A percentile compares a stretch with the other conserved stretches of the same genome.
phyloP scores from a whole-genome alignment of 2,329 filamentous ascomycete genomes.

The Lecanicillium sp. region DNA sequence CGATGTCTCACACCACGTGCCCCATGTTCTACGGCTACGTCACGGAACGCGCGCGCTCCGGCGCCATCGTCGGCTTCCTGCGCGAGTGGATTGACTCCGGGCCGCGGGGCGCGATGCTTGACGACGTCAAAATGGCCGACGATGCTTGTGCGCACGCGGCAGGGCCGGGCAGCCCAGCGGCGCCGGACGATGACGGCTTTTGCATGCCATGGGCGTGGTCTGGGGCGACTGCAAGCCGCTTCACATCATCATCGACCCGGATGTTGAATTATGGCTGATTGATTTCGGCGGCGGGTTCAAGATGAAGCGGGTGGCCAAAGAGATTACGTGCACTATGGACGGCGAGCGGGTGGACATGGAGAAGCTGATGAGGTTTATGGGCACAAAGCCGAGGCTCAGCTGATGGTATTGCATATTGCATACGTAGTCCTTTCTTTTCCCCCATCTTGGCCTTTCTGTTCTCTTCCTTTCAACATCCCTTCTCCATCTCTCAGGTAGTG shows the following conservation, averaged over 20 bases:
- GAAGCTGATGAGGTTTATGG: neutral
- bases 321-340: neutral
- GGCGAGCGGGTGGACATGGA: neutral
- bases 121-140: neutral
- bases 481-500: too few relatives aligned
- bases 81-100: neutral
- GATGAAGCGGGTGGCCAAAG: neutral
- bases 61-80: neutral
- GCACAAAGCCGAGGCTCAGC: too few relatives aligned
- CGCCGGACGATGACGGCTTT: neutral
- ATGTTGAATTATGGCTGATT: neutral
- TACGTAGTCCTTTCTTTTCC: too few relatives aligned
- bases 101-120: neutral
- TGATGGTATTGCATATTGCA: too few relatives aligned
- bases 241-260: neutral
- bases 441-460: too few relatives aligned
- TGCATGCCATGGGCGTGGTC: neutral
- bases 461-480: too few relatives aligned
- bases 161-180: neutral
- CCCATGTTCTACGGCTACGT: neutral
- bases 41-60: neutral
- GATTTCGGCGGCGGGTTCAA: neutral
- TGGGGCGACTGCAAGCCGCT: constrained; percentile 3
- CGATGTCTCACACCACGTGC: neutral
- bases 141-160: neutral